phyloP scores from a whole-genome alignment of 106 monocot genomes.

The Cymbidium sinense region DNA sequence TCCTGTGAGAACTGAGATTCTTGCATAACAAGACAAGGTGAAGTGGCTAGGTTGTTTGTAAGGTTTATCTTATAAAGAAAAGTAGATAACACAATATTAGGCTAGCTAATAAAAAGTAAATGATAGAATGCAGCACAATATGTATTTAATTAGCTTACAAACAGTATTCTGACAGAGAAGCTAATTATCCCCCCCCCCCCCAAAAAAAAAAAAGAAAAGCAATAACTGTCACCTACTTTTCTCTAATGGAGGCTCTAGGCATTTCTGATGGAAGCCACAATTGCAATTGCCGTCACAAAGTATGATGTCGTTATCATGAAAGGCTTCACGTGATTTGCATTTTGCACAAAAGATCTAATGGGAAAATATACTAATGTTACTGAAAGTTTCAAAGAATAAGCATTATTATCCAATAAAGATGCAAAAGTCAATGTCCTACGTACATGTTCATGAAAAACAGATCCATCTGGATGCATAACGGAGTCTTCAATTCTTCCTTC shows the following conservation, averaged over 20 bases:
- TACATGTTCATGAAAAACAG: conserved; percentile 66
- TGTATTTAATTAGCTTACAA: neutral
- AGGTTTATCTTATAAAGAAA: neutral
- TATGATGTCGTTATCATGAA: conserved; percentile 70
- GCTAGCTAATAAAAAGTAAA: neutral
- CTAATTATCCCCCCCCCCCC: no score
- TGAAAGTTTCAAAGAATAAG: neutral
- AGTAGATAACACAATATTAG: neutral
- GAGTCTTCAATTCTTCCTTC: conserved; percentile 53
- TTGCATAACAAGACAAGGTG: neutral
- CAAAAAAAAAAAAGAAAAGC: conserved; percentile 1
- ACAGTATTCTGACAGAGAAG: conserved; percentile 1
- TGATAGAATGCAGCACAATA: neutral
- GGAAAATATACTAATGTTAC: conserved; percentile 3
- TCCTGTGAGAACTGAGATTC: neutral
- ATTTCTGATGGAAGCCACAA: conserved; percentile 73
- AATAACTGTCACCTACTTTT: conserved; percentile 29
- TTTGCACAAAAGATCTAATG: conserved; percentile 66
- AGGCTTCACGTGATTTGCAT: conserved; percentile 64
- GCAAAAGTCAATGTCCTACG: conserved; percentile 6
- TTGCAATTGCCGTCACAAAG: conserved; percentile 69
- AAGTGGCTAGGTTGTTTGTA: neutral
- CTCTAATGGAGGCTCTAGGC: conserved; percentile 59
- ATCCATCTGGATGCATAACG: conserved; percentile 53
- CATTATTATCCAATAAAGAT: neutral